These are phyloP conservation scores for Stenocarpella maydis DNA, from an alignment of 2,329 filamentous ascomycete genomes.

Conservation along the genomic window DNA sequence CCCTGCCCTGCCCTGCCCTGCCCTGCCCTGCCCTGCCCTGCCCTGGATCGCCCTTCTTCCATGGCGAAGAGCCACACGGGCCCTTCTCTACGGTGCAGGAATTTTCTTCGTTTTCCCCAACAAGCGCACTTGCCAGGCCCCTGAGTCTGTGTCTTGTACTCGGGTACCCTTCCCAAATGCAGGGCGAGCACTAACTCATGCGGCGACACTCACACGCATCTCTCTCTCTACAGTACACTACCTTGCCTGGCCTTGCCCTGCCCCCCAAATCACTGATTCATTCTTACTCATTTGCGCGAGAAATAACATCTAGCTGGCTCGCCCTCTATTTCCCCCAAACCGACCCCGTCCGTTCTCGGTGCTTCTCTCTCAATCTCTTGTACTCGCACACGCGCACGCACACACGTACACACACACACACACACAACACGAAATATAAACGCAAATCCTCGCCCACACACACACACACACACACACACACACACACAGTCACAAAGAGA, in stretches of 20 bases:
- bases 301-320: conserved; percentile 6
- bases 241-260: neutral
- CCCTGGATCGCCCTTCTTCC: too few species aligned
- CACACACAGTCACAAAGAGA: neutral
- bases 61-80: conserved; percentile 3
- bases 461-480: neutral
- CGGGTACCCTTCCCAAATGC: conserved; percentile 3
- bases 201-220: neutral
- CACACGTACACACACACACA: neutral
- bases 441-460: neutral
- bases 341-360: conserved; percentile 4
- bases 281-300: conserved; percentile 13
- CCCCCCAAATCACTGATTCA: conserved; percentile 3
- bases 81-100: conserved; percentile 2
- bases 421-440: neutral
- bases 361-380: neutral
- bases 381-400: neutral
- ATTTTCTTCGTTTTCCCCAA: conserved; percentile 10
- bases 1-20: too few species aligned
- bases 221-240: neutral
- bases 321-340: neutral
- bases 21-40: too few species aligned
- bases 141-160: neutral
- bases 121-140: conserved; percentile 23
- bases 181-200: neutral